Evolutionary conservation across 768 basidiomycete species (phyloP), one percentile per base, ranked within the genome.

Genomic region (Lentinula guzmanii): DNA sequence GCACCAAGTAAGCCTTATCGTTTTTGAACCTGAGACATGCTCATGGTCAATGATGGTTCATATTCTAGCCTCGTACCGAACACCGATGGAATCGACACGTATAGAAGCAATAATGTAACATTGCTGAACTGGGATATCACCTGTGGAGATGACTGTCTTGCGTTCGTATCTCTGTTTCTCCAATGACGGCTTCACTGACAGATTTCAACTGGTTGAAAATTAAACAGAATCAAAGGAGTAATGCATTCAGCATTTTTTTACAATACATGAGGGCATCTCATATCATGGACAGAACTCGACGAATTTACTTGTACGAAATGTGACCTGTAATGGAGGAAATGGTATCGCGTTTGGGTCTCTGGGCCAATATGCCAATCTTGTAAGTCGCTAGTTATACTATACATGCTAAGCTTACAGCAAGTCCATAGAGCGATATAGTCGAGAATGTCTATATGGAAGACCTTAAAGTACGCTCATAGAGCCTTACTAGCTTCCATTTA

Each of bases 131-230:
- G 79, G 80, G 83, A 86, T 70, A 74, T 86, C 16, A 85, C 83
- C n/a, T 82, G 78, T 58, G 83, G 84, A 16, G 85, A 86, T 65
- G 84, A 86, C 64, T 86, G 84, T 61, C 70, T 86, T n/a, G 84
- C 39, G 21, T 48, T 4, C 21, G 46, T 48, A 5, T 21, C 46
- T 10, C 7, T 48, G 46, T 24, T 48, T 9, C 28, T 28, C n/a
- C 8, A 10, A 18, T 16, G 11, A 5, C 0, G 9, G 9, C 21
- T 48, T 48, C 21, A 48, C 46, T 48, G 21, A 48, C 46, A 5
- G 18, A 9, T 10, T 11, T 21, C 24, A n/a, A 18, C 7, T 34
- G 34, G 82, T 7, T 53, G n/a, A 10, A 28, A 28, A 3, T 28
- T 28, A 28, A 18, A 31, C 35, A 54, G 53, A 13, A 82, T 86